phyloP scores from a whole-genome alignment of 2,329 filamentous ascomycete species.

The Xylariaceae sp. region DNA sequence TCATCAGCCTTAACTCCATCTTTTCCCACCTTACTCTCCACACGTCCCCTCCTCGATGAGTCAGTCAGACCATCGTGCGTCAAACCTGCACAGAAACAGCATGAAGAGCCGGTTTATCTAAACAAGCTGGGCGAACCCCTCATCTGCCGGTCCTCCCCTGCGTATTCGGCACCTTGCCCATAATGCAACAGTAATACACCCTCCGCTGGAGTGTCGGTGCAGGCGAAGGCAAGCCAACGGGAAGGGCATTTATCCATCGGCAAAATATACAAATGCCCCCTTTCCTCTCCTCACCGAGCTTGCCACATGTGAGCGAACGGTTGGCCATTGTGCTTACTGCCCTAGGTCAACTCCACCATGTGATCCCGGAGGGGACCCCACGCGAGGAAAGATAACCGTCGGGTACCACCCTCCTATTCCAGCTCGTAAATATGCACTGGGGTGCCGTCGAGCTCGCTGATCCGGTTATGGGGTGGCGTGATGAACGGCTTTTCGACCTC shows the following conservation, averaged over 20 bases:
- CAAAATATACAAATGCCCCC: no score
- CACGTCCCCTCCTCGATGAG: not conserved
- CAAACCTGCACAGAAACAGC: not conserved
- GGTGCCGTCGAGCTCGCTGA: not conserved
- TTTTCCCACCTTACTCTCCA: not conserved
- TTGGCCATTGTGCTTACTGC: not conserved
- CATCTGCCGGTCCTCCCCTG: no score
- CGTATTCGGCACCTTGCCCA: no score
- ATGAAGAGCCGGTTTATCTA: no score
- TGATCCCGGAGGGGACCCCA: not conserved
- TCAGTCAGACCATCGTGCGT: not conserved
- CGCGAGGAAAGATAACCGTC: not conserved
- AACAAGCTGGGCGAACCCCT: no score
- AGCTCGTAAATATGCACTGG: constrained; percentile 1
- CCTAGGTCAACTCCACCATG: not conserved
- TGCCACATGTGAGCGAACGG: no score
- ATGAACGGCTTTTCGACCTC: not conserved
- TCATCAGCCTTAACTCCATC: not conserved
- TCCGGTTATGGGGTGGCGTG: not conserved
- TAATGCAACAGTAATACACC: no score
- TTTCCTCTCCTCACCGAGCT: no score
- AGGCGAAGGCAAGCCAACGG: no score
- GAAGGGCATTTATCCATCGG: no score
- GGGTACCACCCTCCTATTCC: not conserved
- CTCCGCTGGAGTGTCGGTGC: no score